These are phyloP conservation scores for Chenopodium quinoa DNA, from an alignment of 148 eudicot species.

Conservation along the genomic window DNA sequence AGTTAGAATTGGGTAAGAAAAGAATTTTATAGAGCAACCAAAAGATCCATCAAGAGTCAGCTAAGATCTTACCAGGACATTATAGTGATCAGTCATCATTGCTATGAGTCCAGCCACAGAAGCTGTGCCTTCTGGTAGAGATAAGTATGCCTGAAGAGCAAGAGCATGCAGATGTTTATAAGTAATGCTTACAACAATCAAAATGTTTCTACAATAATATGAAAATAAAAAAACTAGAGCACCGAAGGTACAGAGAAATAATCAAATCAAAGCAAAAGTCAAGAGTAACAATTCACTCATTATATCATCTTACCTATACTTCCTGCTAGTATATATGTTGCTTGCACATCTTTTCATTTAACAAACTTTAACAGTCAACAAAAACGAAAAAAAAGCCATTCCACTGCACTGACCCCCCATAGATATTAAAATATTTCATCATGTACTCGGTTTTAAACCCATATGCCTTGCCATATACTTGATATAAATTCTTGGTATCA, in stretches of 20 bases:
- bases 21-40: not conserved
- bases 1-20: not conserved
- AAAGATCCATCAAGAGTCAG: not conserved
- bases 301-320: not conserved
- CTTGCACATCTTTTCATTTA: not conserved
- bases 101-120: conserved; percentile 49
- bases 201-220: not conserved
- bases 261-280: not conserved
- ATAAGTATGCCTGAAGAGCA: conserved; percentile 41
- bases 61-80: conserved; percentile 37
- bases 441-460: not conserved
- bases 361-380: not conserved
- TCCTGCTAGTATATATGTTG: not conserved
- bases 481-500: not conserved
- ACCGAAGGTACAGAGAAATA: not conserved
- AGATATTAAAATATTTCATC: not conserved
- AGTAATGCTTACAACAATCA: conserved; percentile 1
- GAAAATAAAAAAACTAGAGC: not conserved
- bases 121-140: conserved; percentile 46
- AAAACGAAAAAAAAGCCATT: not conserved
- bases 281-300: not conserved
- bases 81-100: conserved; percentile 52
- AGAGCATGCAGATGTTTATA: not conserved
- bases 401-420: not conserved
- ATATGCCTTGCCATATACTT: not conserved